Evolutionary conservation across 495 filamentous ascomycete genomes (phyloP).

Genomic region (Astrothelium macrocarpum): DNA sequence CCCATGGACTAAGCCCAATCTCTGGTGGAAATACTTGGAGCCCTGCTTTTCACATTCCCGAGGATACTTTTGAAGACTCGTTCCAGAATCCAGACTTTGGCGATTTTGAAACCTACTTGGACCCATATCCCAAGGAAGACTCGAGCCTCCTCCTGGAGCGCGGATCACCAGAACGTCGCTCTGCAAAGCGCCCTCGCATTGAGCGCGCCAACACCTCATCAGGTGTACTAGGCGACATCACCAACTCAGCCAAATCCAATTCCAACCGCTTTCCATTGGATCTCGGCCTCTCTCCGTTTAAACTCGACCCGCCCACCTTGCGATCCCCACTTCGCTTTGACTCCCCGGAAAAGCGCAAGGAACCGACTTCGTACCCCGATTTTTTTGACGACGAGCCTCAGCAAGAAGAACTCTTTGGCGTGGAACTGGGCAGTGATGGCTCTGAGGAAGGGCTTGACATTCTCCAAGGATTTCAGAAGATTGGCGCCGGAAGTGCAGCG

Average conservation of each 20-base stretch:
- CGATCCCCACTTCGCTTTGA: constrained; percentile 18
- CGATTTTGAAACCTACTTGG: constrained; percentile 47
- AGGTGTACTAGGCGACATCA: constrained; percentile 59
- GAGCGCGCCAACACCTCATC: constrained; percentile 48
- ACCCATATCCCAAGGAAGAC: constrained; percentile 61
- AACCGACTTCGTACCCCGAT: constrained; percentile 19
- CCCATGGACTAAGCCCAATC: constrained; percentile 58
- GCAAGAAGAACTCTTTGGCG: constrained; percentile 54
- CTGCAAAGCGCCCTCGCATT: constrained; percentile 51
- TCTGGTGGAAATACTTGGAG: constrained; percentile 60
- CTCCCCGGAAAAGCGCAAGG: constrained; percentile 24
- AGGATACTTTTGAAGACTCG: constrained; percentile 22
- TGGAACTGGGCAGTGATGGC: constrained; percentile 46
- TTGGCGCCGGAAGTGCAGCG: constrained; percentile 44
- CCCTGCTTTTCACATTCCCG: constrained; percentile 57
- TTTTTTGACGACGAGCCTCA: constrained; percentile 34
- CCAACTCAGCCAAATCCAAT: constrained; percentile 30
- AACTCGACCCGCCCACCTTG: constrained; percentile 21
- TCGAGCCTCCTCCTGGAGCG: constrained; percentile 41
- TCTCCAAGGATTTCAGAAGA: constrained; percentile 81
- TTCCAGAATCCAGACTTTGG: constrained; percentile 31
- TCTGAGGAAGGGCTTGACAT: constrained; percentile 64
- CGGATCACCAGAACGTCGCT: constrained; percentile 68
- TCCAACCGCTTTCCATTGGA: constrained; percentile 11
- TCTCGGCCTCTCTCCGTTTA: constrained; percentile 26